Base-by-base conservation (phyloP, 192 early-diverging fungal species). In the Linnemannia zychae region DNA sequence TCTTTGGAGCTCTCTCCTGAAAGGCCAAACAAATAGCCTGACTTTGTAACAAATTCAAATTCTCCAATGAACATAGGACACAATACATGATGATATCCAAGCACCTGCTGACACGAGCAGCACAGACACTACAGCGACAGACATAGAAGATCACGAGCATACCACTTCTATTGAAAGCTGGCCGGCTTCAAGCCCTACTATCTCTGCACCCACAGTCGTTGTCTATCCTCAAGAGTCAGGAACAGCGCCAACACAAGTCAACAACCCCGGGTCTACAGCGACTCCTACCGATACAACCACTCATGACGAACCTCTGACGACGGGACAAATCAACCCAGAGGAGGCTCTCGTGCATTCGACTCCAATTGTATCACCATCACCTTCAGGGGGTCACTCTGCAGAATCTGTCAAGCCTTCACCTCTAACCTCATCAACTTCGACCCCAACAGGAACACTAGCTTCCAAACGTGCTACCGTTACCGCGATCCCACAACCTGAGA, bases 131-230 rank as follows among this genome's bases (percentile, higher is more conserved):
- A 63, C 57, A 63, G 3, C 57, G 57, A 63, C 57, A 31, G 24
- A 31, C 12, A 31, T 11, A 68, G 37, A 66, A 1, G 16, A 60
- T 46, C 36, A 63, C 57, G 57, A 63, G 28, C 28, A 31, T 63
- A 7, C 11, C 12, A 33, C 57, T 3, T 2, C 24, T 28, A 63
- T 31, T 15, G 7, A 28, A 40, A 78, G 74, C 34, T n/a, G 53
- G 3, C 72, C 76, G 44, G 81, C 72, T 1, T 63, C 72, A 4
- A 74, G 66, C 31, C 72, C 67, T 22, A 69, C 71, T 6, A 46
- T 77, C 22, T 49, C 67, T 31, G 72, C 72, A 75, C 75, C 81
- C 7, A 84, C 81, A 18, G 44, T 70, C 12, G 65, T 70, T 6
- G 76, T 78, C 57, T 34, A 53, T 57, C 47, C 57, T 4, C 48